Evolutionary conservation across 202 grass and related monocot species (phyloP), one percentile per base, ranked within the genome.

Genomic region (Hordeum pubiflorum): DNA sequence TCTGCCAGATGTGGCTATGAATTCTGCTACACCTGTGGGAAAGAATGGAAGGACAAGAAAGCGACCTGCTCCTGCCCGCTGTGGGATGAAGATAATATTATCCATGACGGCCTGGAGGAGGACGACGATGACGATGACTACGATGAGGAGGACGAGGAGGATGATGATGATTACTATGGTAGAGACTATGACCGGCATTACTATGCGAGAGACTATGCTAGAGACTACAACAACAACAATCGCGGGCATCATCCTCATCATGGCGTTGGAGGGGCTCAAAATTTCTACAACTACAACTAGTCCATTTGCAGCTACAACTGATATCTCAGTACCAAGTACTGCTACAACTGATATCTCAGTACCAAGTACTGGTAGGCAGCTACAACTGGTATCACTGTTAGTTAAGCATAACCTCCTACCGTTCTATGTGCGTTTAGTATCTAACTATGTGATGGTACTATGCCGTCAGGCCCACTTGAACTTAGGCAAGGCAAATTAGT

Each of bases 1-100:
- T 74, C 41, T 64, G 86, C 13, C 72, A 94, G 91, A 34, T 91
- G 91, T 33, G 83, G 91, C 26, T 91, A 85, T 77, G 83, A 91
- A 75, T 94, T 94, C 63, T 94, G 91, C 63, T 94, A 94, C 82
- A 94, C 80, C 3, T 94, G 88, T 76, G 88, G 91, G 60, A 83
- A 81, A 64, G 83, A 94, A 89, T 91, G 88, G 88, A 87, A 91
- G 76, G 66, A 79, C n/a, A 94, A 91, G 65, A 91, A 82, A 58
- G 80, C 80, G 4, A 81, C 86, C 14, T 94, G 91, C 67, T 61
- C 72, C 9, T 94, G 91, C 55, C 86, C 81, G 1, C 79, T 94
- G 34, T 91, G 86, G 90, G 80, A 92, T 55, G 90, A 92, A 71
- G 21, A 41, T 52, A 77, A 86, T 72, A 87, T 94, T 37, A 74